Evolutionary conservation across 148 eudicot species (phyloP).

Genomic region (Spergularia bocconei): DNA sequence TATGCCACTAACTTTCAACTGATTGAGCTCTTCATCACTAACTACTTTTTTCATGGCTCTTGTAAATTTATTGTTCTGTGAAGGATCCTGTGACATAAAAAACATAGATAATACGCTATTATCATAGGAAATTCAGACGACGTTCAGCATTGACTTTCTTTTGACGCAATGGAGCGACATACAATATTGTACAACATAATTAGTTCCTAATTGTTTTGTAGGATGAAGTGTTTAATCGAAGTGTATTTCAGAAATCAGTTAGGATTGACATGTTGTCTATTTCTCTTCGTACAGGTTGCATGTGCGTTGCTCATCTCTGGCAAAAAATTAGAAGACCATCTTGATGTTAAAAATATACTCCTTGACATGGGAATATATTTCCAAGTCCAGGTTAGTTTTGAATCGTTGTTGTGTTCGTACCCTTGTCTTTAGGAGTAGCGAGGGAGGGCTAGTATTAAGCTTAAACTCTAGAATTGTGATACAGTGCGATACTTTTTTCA

Average conservation of each 20-base stretch:
- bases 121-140: background rate
- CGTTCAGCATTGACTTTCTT: background rate
- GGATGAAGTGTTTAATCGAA: background rate
- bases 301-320: constrained; percentile 81
- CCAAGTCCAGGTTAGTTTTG: constrained; percentile 65
- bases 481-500: background rate
- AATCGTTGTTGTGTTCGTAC: no score
- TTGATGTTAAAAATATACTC: constrained; percentile 48
- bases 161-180: background rate
- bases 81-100: background rate
- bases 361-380: constrained; percentile 71
- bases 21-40: background rate
- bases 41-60: background rate
- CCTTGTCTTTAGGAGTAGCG: no score
- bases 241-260: background rate
- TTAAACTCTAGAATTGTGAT: background rate
- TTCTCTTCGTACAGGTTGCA: constrained; percentile 53
- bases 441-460: no score
- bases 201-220: background rate
- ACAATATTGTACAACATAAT: background rate
- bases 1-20: background rate
- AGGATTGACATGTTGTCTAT: constrained; percentile 6
- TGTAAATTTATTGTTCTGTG: background rate
- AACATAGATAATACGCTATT: no score
- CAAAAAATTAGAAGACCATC: constrained; percentile 67